phyloP scores from a whole-genome alignment of 371 early-diverging fungal genomes.

The Haplosporangium sp. region DNA sequence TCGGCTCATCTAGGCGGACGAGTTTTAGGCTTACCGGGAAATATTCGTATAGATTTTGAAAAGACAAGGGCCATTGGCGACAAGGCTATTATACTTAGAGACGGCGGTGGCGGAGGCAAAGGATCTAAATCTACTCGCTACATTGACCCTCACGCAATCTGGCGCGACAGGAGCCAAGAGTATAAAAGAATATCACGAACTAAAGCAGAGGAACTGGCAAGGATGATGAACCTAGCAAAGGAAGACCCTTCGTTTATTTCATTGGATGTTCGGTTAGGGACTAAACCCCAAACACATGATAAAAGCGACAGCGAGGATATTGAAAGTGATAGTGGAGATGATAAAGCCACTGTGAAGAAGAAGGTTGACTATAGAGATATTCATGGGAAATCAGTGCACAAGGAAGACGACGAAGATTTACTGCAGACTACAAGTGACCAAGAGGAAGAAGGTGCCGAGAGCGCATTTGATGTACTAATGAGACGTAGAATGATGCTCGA shows the following conservation, averaged over 20 bases:
- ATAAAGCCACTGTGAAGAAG: constrained; percentile 4
- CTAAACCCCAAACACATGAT: not conserved
- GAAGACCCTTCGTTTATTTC: constrained; percentile 34
- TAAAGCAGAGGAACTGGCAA: constrained; percentile 36
- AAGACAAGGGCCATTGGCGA: constrained; percentile 39
- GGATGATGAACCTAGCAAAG: not conserved
- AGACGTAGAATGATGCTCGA: constrained; percentile 43
- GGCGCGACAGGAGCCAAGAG: constrained; percentile 27
- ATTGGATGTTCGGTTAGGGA: constrained; percentile 23
- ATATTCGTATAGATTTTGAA: constrained; percentile 43
- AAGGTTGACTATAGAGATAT: constrained; percentile 40
- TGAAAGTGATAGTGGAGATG: constrained; percentile 1
- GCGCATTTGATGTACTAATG: constrained; percentile 29
- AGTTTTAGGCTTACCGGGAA: constrained; percentile 53
- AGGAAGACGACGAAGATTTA: constrained; percentile 43
- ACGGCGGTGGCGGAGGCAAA: constrained; percentile 9
- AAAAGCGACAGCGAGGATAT: constrained; percentile 6
- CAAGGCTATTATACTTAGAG: constrained; percentile 30
- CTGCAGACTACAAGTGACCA: constrained; percentile 42
- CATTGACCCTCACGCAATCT: constrained; percentile 28
- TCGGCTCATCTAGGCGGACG: constrained; percentile 40
- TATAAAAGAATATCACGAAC: constrained; percentile 40
- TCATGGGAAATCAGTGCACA: constrained; percentile 47
- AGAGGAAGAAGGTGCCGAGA: constrained; percentile 45
- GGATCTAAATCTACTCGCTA: constrained; percentile 23